Base-by-base conservation (phyloP, 2,329 filamentous ascomycete species). In the Clonostachys rosea region DNA sequence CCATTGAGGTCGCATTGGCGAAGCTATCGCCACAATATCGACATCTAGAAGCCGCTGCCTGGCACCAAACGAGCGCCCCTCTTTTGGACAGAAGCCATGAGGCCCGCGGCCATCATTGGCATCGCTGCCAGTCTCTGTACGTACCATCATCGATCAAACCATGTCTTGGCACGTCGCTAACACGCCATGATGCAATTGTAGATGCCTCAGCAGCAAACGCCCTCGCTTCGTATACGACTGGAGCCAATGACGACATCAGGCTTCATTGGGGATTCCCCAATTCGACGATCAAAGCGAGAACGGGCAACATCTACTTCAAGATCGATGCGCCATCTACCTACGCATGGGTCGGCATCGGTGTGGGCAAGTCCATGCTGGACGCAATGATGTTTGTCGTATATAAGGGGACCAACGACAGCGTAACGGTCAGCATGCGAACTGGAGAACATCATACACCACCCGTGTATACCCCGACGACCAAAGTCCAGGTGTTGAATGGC, bases 361-460 rank as follows among this genome's bases (percentile, higher is more conserved):
- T 77, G 34, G 83, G 83, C 42, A 54, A 57, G 0, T 50, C 52
- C 39, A 86, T 86, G 83, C 40, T 59, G 12, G 76, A 72, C 34
- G 62, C 81, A 44, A 76, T 81, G 58, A 83, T 86, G 48, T 84
- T 86, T 57, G 52, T 86, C 56, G 69, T 85, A 53, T 86, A 86
- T 60, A 64, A 76, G 42, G 71, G 82, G 52, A 78, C 78, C 49
- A 52, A 55, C 5, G 75, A 75, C 51, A 84, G 85, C 56, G 70
- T 86, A 18, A 86, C 83, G 1, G 58, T 86, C 46, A 84, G 81
- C 51, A 72, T 81, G 2, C 76, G 83, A 18, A 55, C 60, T 4
- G 78, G 74, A 33, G 64, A 56, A 1, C 70, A 70, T 8, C 68
- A 84, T 52, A 52, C 59, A 34, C 61, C 68, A 65, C 83, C 83